Base-by-base conservation (phyloP, 805 yeast species). In the Torulaspora indica region DNA sequence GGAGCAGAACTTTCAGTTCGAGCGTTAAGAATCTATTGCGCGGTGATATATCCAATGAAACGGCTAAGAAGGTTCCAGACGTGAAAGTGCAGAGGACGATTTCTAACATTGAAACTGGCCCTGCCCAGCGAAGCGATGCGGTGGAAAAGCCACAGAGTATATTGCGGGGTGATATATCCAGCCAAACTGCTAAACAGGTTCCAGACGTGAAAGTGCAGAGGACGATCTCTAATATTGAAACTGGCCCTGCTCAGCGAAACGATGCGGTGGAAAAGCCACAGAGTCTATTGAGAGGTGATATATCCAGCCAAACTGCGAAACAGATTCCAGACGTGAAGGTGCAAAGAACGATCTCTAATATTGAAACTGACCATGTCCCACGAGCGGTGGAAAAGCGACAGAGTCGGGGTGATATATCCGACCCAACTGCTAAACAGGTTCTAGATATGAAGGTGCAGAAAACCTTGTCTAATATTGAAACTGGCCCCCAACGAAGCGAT, bases 21-120 rank as follows among this genome's bases (percentile, higher is more conserved):
- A 35, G 30, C 18, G 40, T 43, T 32, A 39, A 39, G 18, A 31
- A 39, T 14, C 40, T 43, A 27, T n/a, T 43, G 30, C 43, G 23
- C 13, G 35, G 24, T 20, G 33, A 30, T 40, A 7, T 10, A 27
- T 8, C 17, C 10, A 27, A 18, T 13, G 12, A 14, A 20, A 13
- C 8, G 3, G 22, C 5, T 15, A 31, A 22, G n/a, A 14, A 23
- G 4, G 18, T 28, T 15, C 20, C 41, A 5, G 23, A n/a, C 7
- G 36, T n/a, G 14, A 25, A 20, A 27, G 24, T 29, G 9, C 8
- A 3, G 7, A 29, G n/a, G 15, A n/a, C 7, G 15, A 2, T 15
- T n/a, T 8, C 17, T 9, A 31, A 8, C 8, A 18, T 5, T 12
- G 34, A 8, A 9, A 14, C 4, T 9, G 17, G 8, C 6, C 6